These are phyloP conservation scores for Colletotrichum musae DNA, from an alignment of 2,329 filamentous ascomycete genomes.

Conservation along the genomic window DNA sequence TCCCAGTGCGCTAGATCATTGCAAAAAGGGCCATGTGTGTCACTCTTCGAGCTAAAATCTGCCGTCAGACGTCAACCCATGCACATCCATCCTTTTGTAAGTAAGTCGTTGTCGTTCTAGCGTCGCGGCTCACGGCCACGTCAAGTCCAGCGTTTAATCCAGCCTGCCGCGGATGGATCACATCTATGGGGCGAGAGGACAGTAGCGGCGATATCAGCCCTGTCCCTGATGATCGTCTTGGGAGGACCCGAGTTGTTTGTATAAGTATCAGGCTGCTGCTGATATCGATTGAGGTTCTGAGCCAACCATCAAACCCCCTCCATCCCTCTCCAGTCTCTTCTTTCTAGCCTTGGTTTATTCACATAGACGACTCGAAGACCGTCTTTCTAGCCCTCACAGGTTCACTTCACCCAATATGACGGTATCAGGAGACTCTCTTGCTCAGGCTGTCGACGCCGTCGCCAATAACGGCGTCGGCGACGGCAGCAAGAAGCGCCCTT, in stretches of 20 bases:
- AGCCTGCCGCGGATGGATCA: no score
- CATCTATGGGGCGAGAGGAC: no score
- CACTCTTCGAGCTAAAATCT: constrained; percentile 27
- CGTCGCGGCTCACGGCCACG: not conserved
- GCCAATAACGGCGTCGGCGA: constrained; percentile 22
- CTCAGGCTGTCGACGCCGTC: constrained; percentile 9
- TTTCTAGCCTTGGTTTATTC: no score
- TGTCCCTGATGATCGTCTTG: not conserved
- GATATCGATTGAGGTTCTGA: not conserved
- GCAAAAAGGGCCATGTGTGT: no score
- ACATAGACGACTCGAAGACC: no score
- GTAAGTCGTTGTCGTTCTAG: not conserved
- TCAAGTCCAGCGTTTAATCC: no score
- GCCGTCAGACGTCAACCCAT: constrained; percentile 22
- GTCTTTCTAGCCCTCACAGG: not conserved
- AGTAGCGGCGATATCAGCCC: not conserved
- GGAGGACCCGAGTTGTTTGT: not conserved
- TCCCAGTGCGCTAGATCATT: no score
- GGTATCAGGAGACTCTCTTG: constrained; percentile 11
- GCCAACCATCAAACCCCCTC: not conserved
- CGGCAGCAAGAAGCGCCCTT: constrained; percentile 44
- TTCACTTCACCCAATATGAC: constrained; percentile 12
- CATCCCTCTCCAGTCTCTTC: no score
- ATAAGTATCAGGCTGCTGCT: not conserved
- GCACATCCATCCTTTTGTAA: not conserved